phyloP scores from a whole-genome alignment of 2,329 filamentous ascomycete species.

The Penicillium sp. region DNA sequence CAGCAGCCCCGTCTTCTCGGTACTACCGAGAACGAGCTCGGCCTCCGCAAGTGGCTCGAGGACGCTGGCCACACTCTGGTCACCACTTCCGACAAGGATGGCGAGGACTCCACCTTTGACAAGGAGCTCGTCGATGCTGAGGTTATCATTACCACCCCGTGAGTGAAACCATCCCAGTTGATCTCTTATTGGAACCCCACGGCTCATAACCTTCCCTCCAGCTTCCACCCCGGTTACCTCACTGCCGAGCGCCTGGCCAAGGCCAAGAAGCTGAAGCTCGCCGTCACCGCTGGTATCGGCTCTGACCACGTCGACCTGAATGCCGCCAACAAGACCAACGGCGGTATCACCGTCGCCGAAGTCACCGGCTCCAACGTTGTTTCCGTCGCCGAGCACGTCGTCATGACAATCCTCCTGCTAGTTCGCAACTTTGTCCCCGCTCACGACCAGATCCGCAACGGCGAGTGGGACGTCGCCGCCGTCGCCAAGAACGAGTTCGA shows the following conservation, averaged over 20 bases:
- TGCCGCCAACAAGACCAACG: conserved; percentile 97
- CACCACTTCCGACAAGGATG: conserved; percentile 97
- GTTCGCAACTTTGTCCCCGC: conserved; percentile 98
- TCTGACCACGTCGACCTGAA: conserved; percentile 98
- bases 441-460: conserved; percentile 85
- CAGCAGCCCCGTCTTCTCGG: conserved; percentile 87
- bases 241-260: conserved; percentile 94
- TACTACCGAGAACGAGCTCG: conserved; percentile 97
- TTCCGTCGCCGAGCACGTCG: conserved; percentile 96
- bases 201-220: conserved; percentile 41
- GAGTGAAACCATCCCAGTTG: conserved; percentile 36
- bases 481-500: conserved; percentile 99
- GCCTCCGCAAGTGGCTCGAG: conserved; percentile 96
- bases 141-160: conserved; percentile 99
- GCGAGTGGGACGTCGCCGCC: conserved; percentile 93
- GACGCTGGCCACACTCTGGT: conserved; percentile 94
- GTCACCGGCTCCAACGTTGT: conserved; percentile 98
- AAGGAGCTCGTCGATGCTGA: conserved; percentile 95
- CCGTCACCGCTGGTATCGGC: conserved; percentile 94
- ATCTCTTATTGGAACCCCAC: neutral
- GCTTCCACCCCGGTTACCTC: conserved; percentile 98
- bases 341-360: conserved; percentile 94
- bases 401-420: conserved; percentile 97
- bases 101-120: conserved; percentile 89
- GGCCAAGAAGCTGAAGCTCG: conserved; percentile 98